Evolutionary conservation across 805 yeast genomes (phyloP), one percentile per base, ranked within the genome.

Genomic region (Candida lessepsii): DNA sequence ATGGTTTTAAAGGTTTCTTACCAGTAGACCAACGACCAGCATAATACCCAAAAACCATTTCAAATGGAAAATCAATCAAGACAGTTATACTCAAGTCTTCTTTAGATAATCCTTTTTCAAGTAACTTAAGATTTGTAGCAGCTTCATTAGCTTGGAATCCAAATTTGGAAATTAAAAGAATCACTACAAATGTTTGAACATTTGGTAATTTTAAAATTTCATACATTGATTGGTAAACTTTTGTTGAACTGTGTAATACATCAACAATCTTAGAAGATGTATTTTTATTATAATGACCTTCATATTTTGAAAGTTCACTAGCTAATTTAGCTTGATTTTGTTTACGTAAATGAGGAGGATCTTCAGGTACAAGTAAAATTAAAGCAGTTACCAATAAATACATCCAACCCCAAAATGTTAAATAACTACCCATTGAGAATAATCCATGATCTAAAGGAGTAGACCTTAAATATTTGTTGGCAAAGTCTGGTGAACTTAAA

Each of bases 91-190:
- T 95, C 28, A 93, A 67, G 57, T 93, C 98, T 60, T 93, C 99
- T 57, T 90, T 86, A 28, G 93, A 80, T 32, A 93, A 79, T 0
- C 99, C 99, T 53, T 83, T 83, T 57, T 93, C 99, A 5, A 93
- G 67, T 16, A 93, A 69, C 58, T 91, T 93, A 51, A 93, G 73
- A 56, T 91, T 91, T 1, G 98, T 93, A 20, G 95, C 97, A 6
- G 93, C 89, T 61, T 93, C 99, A 54, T 90, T 93, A 20, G 90
- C 96, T 57, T 90, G 96, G 61, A 93, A 93, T 2, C 96, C 98
- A 42, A 91, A 72, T 56, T 93, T 93, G 27, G 95, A 81, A 9
- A 88, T 60, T 30, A 93, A 60, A 53, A 89, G 90, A 7, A 93
- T 77, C 2, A 80, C 48, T 15, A 88, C 81, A 50, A 93, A 78